Percentiles rank a stretch among this genome's conserved stretches.
phyloP scores from a whole-genome alignment of 164 flowering plant species.

The Dillenia suffruticosa region DNA sequence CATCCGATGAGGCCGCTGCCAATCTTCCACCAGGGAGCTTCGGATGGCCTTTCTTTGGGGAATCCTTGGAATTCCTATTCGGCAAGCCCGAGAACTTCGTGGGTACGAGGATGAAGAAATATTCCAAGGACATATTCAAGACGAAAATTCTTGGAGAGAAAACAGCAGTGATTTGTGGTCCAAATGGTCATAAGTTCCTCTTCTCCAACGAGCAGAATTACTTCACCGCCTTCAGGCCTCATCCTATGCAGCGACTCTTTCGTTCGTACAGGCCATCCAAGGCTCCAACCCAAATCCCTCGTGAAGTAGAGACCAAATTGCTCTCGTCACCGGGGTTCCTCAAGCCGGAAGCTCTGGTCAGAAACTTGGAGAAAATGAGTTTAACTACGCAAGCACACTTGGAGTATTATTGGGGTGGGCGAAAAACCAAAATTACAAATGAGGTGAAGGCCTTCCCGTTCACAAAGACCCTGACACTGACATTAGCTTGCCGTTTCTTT shows the following conservation, averaged over 20 bases:
- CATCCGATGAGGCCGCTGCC: background rate
- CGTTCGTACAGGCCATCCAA: slow-evolving; percentile 19
- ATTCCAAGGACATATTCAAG: slow-evolving; percentile 32
- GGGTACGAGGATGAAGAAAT: slow-evolving; percentile 23
- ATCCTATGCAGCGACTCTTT: slow-evolving; percentile 29
- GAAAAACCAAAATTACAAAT: slow-evolving; percentile 1
- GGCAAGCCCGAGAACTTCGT: slow-evolving; percentile 34
- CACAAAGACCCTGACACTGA: slow-evolving; percentile 18
- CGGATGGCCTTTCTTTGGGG: slow-evolving; percentile 44
- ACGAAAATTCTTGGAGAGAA: slow-evolving; percentile 28
- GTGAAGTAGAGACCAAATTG: background rate
- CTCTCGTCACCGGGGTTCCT: slow-evolving; percentile 22
- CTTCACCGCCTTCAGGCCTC: slow-evolving; percentile 25
- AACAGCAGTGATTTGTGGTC: slow-evolving; percentile 35
- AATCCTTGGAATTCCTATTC: slow-evolving; percentile 21
- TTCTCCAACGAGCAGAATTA: slow-evolving; percentile 32
- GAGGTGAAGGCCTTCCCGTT: slow-evolving; percentile 24
- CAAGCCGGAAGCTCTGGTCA: slow-evolving; percentile 24
- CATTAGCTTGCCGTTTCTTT: slow-evolving; percentile 26
- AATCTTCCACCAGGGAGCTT: slow-evolving; percentile 37
- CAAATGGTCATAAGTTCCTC: slow-evolving; percentile 32
- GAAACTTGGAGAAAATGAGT: slow-evolving; percentile 24
- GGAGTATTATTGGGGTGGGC: slow-evolving; percentile 12
- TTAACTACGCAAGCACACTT: slow-evolving; percentile 21
- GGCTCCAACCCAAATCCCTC: background rate